Evolutionary conservation across 2,329 filamentous ascomycete genomes (phyloP).

Genomic region (Hymenotorrendiella dingleyae): DNA sequence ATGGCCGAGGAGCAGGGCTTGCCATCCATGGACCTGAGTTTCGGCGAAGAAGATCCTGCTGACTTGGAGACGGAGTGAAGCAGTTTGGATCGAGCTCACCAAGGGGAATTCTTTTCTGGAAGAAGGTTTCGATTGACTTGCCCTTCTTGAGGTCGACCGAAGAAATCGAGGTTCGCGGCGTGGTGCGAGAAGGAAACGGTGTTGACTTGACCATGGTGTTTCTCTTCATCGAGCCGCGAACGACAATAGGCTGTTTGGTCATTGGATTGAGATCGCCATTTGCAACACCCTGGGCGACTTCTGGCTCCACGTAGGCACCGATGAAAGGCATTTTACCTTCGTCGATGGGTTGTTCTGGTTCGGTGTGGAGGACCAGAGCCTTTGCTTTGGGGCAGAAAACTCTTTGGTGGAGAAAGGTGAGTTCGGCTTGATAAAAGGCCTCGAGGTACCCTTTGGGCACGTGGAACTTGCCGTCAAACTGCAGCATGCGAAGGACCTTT

Average conservation of each 20-base stretch:
- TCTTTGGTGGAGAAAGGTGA: conserved; percentile 90
- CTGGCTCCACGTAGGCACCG: conserved; percentile 63
- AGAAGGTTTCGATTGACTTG: conserved; percentile 58
- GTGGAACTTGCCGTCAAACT: conserved; percentile 80
- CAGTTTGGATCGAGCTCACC: conserved; percentile 63
- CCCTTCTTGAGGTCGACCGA: conserved; percentile 50
- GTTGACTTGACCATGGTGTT: conserved; percentile 16
- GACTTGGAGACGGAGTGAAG: conserved; percentile 60
- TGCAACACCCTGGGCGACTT: conserved; percentile 69
- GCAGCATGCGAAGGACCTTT: conserved; percentile 71
- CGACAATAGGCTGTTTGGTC: conserved; percentile 58
- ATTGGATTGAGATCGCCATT: conserved; percentile 82
- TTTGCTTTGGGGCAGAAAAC: conserved; percentile 77
- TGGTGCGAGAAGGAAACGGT: conserved; percentile 17
- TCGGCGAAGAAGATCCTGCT: conserved; percentile 50
- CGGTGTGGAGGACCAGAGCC: conserved; percentile 69
- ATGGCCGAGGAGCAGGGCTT: conserved; percentile 36
- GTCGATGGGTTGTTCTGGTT: conserved; percentile 56
- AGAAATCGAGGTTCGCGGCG: conserved; percentile 21
- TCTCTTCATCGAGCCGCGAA: conserved; percentile 25
- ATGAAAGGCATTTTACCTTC: conserved; percentile 74
- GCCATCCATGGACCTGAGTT: conserved; percentile 51
- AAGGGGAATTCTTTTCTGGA: conserved; percentile 56
- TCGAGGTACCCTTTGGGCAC: conserved; percentile 78
- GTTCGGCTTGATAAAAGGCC: conserved; percentile 77